Evolutionary conservation across 768 basidiomycete species (phyloP).

Genomic region (Pisolithus tinctorius): DNA sequence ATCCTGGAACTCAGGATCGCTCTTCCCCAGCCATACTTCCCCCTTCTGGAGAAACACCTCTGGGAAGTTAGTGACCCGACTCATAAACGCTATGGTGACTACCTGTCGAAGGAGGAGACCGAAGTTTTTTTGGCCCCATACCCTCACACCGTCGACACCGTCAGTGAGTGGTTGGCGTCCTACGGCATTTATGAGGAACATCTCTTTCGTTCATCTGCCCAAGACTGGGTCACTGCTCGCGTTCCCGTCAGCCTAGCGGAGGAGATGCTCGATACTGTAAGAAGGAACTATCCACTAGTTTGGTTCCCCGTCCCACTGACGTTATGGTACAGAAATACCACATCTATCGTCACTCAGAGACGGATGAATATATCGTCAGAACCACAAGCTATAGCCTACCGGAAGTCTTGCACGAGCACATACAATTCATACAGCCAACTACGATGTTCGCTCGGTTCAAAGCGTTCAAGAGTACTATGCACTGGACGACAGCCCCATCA

Average conservation of each 20-base stretch:
- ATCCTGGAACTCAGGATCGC: constrained; percentile 52
- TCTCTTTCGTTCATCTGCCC: constrained; percentile 50
- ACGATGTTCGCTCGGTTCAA: constrained; percentile 54
- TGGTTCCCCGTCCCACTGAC: neutral
- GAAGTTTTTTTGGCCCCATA: constrained; percentile 56
- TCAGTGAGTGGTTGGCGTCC: constrained; percentile 55
- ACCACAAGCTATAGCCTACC: constrained; percentile 70
- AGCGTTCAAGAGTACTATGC: constrained; percentile 35
- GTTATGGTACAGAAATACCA: constrained; percentile 45
- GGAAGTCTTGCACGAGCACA: constrained; percentile 45
- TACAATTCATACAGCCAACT: constrained; percentile 68
- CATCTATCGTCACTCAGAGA: constrained; percentile 49
- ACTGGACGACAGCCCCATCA: constrained; percentile 13
- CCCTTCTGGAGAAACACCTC: constrained; percentile 42
- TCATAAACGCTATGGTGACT: constrained; percentile 47
- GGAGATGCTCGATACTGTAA: constrained; percentile 64
- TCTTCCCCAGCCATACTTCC: constrained; percentile 47
- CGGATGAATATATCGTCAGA: constrained; percentile 51
- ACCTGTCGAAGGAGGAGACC: constrained; percentile 60
- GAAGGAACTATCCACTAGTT: constrained; percentile 5
- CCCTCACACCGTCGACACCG: constrained; percentile 42
- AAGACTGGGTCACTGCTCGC: constrained; percentile 61
- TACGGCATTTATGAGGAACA: constrained; percentile 47
- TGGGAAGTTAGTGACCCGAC: constrained; percentile 54
- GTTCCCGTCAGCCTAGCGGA: constrained; percentile 57